Conservation (phyloP, 257 asterid species). For the Penstemon eatonii region DNA sequence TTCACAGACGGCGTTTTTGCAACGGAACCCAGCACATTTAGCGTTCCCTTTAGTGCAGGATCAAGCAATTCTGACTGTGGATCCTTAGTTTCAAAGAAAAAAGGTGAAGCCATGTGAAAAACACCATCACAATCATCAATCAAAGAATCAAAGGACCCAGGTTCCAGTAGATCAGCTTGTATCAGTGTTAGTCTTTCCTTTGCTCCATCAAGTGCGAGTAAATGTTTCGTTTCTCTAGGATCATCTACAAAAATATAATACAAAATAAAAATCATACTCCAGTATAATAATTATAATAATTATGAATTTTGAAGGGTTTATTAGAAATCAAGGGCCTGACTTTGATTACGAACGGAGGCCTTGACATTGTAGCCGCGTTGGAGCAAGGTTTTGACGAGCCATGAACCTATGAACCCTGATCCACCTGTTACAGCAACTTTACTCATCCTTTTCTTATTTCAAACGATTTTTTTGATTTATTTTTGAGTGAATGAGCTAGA, state of each 20-base stretch:
- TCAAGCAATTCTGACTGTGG: constrained; percentile 30
- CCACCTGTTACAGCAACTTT: constrained; percentile 22
- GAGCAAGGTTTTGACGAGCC: constrained; percentile 29
- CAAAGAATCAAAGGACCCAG: constrained; percentile 60
- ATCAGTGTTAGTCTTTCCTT: constrained; percentile 63
- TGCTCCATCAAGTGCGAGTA: constrained; percentile 65
- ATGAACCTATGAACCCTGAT: constrained; percentile 24
- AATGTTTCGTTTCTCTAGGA: constrained; percentile 47
- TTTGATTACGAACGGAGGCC: constrained; percentile 34
- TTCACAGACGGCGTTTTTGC: too few relatives aligned
- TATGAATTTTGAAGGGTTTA: too few relatives aligned
- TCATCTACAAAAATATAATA: constrained; percentile 39
- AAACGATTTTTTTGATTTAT: not conserved
- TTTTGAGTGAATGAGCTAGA: not conserved
- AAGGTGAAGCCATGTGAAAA: constrained; percentile 75
- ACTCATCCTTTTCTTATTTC: not conserved
- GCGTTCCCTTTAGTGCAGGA: too few relatives aligned
- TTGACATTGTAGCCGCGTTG: constrained; percentile 36
- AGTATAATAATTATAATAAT: too few relatives aligned
- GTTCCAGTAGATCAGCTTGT: constrained; percentile 53
- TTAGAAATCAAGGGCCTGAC: not conserved
- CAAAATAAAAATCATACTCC: too few relatives aligned
- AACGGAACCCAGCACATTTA: too few relatives aligned
- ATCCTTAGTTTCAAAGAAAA: constrained; percentile 39
- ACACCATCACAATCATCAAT: constrained; percentile 63